Percentiles rank a stretch among this genome's conserved stretches.
phyloP scores from a whole-genome alignment of 306 rosid species.

The Vigna radiata region DNA sequence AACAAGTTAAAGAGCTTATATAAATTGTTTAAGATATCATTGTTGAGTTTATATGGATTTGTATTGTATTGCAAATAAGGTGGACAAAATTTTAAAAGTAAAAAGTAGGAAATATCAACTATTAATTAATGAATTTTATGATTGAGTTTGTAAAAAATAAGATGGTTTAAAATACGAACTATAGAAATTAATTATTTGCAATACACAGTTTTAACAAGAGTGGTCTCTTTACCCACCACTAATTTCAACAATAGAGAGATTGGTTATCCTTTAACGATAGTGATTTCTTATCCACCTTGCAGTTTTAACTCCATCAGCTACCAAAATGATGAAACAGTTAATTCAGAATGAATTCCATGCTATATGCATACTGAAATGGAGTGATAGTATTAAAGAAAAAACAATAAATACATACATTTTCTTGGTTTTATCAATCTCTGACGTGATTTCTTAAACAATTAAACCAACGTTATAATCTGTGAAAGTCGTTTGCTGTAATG shows the following conservation, averaged over 20 bases:
- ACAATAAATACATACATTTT: not conserved
- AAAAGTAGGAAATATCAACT: no score
- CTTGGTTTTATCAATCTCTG: not conserved
- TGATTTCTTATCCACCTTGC: not conserved
- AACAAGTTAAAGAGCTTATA: no score
- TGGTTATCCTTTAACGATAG: not conserved
- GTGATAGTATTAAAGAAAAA: not conserved
- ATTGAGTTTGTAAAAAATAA: no score
- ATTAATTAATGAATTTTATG: no score
- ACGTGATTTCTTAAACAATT: slow-evolving; percentile 9
- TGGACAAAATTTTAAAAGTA: no score
- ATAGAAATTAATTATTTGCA: no score
- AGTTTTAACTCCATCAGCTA: not conserved
- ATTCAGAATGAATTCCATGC: not conserved
- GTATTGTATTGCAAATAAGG: no score
- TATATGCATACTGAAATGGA: slow-evolving; percentile 1
- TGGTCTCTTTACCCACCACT: no score
- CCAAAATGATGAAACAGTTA: not conserved
- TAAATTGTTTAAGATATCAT: not conserved
- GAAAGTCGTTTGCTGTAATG: not conserved
- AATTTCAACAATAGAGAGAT: not conserved
- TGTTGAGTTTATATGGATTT: no score
- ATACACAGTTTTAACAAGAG: no score
- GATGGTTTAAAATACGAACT: no score
- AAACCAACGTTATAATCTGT: not conserved